Evolutionary conservation across 83 land plant genomes (phyloP).

Genomic region (Diphasiastrum complanatum): DNA sequence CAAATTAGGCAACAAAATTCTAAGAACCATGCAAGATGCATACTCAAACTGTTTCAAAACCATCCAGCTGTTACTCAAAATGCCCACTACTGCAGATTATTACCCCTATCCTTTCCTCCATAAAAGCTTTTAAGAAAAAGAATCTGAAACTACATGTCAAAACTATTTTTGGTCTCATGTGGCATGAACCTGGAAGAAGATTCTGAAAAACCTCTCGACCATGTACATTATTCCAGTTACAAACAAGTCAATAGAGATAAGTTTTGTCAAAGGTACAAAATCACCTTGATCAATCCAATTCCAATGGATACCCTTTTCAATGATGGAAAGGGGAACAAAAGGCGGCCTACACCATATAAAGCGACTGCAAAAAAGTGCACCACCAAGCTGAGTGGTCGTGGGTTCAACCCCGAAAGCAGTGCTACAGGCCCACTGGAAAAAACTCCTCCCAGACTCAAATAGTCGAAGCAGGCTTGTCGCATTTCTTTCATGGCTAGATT

Average conservation of each 20-base stretch:
- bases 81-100: too few relatives aligned
- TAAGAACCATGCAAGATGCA: background rate
- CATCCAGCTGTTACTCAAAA: too few relatives aligned
- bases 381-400: conserved; percentile 65
- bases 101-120: too few relatives aligned
- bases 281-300: conserved; percentile 47
- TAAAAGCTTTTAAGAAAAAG: too few relatives aligned
- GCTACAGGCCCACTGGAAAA: conserved; percentile 77
- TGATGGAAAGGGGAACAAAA: conserved; percentile 70
- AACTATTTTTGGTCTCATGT: too few relatives aligned
- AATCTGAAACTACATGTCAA: too few relatives aligned
- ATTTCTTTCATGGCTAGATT: conserved; percentile 72
- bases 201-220: too few relatives aligned
- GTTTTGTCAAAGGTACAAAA: conserved; percentile 6
- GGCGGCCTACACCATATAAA: conserved; percentile 78
- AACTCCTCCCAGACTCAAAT: conserved; percentile 73
- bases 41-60: too few relatives aligned
- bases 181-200: too few relatives aligned
- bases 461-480: conserved; percentile 90
- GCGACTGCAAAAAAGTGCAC: conserved; percentile 87
- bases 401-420: conserved; percentile 74
- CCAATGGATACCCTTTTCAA: conserved; percentile 51
- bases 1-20: conserved; percentile 15
- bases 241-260: too few relatives aligned
- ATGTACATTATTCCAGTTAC: too few relatives aligned